Evolutionary conservation across 2,329 filamentous ascomycete genomes (phyloP), one percentile per base, ranked within the genome.

Genomic region (Talaromyces sp.): DNA sequence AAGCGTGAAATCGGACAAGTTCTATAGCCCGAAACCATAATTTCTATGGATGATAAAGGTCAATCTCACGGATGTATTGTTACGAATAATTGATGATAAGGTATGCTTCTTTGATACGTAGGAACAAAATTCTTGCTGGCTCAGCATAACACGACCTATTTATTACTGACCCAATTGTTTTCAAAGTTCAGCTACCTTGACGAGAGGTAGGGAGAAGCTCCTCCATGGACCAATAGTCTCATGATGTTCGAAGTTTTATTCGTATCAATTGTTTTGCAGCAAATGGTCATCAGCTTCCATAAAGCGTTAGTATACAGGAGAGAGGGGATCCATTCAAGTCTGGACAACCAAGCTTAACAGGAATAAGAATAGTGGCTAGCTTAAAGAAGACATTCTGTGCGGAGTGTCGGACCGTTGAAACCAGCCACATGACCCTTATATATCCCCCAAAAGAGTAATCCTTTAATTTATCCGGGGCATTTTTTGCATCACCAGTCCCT

Each of bases 391-490:
- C 37, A 43, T 43, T 31, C 39, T 45, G 13, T 59, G 56, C 56
- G 56, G 56, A 59, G 27, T 59, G 39, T 59, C 56, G 56, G 56
- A 13, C 56, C 35, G 56, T 31, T 17, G 43, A 17, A 13, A 41
- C n/a, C 37, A n/a, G 56, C 56, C 56, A 59, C 39, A 31, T 3
- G 33, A 13, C 19, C 54, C 35, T 58, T 25, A 3, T 41, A 59
- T 43, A 33, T 59, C 37, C 33, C 50, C 22, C 13, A 33, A 11
- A 31, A 43, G 27, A 27, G 8, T 17, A 62, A 62, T 11, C 33
- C 37, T 22, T 25, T 27, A 33, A 62, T 54, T 52, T 62, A 62
- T 43, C 60, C 49, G 60, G 31, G 19, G 35, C n/a, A 43, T 11
- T 25, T 10, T 17, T 19, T 45, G 47, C 17, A 43, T n/a, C 35